Conservation (phyloP, 805 yeast genomes). For the Komagataella pastoris region DNA sequence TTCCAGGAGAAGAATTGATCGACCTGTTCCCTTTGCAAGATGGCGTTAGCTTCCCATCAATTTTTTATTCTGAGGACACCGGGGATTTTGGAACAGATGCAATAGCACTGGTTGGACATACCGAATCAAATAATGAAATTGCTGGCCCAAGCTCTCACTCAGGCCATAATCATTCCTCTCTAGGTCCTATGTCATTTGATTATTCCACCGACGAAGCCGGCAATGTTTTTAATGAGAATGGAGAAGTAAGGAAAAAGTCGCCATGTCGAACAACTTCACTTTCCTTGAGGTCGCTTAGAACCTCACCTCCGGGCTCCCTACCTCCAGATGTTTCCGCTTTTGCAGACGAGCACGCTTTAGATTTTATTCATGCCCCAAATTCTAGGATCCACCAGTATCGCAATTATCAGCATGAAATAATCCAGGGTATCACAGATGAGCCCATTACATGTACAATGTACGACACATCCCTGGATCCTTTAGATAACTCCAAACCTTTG, state of each 20-base stretch:
- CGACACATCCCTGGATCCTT: constrained; percentile 13
- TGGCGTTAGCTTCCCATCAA: neutral
- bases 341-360: neutral
- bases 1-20: neutral
- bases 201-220: neutral
- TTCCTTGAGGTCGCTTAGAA: neutral
- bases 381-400: neutral
- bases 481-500: constrained; percentile 12
- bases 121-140: neutral
- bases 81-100: neutral
- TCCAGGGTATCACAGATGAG: neutral
- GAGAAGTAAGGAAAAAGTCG: neutral
- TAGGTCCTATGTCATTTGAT: neutral
- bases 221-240: neutral
- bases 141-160: neutral
- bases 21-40: neutral
- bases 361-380: neutral
- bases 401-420: neutral
- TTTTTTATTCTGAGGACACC: neutral
- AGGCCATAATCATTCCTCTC: neutral
- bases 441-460: constrained; percentile 22
- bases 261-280: neutral
- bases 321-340: neutral
- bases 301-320: neutral
- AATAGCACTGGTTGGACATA: neutral